Conservation (phyloP, 768 basidiomycete genomes). For the Kwoniella newhampshirensis region DNA sequence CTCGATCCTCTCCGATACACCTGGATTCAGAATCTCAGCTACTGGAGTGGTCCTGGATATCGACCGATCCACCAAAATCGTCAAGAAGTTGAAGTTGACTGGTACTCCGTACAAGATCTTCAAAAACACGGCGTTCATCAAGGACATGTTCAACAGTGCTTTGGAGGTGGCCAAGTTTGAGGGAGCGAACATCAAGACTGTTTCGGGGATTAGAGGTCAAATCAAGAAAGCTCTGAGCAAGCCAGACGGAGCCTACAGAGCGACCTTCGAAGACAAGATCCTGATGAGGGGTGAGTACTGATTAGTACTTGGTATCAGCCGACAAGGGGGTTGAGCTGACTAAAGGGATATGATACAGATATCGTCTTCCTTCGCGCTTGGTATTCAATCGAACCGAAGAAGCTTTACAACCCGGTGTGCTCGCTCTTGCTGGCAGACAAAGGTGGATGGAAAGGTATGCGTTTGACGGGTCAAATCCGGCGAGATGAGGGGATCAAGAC, state of each 20-base stretch:
- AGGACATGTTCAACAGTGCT: constrained; percentile 92
- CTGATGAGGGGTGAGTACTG: constrained; percentile 87
- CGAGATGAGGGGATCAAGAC: constrained; percentile 81
- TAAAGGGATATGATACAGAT: no score
- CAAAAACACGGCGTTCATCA: constrained; percentile 98
- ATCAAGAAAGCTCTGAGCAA: constrained; percentile 94
- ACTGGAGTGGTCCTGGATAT: constrained; percentile 94
- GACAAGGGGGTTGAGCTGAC: no score
- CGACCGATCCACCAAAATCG: constrained; percentile 87
- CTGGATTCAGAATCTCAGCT: constrained; percentile 84
- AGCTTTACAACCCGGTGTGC: constrained; percentile 95
- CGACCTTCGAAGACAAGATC: constrained; percentile 97
- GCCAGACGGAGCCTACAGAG: constrained; percentile 91
- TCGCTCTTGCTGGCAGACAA: constrained; percentile 83
- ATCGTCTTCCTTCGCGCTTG: constrained; percentile 93
- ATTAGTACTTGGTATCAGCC: no score
- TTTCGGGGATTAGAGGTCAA: constrained; percentile 93
- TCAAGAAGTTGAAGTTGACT: constrained; percentile 96
- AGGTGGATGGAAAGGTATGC: constrained; percentile 86
- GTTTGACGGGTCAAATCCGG: constrained; percentile 87
- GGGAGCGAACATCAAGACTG: constrained; percentile 92
- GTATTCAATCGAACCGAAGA: constrained; percentile 92
- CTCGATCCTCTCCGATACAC: constrained; percentile 64
- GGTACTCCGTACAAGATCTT: constrained; percentile 95
- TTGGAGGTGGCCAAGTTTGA: constrained; percentile 98